Evolutionary conservation across 2,329 filamentous ascomycete genomes (phyloP).

Genomic region (Diaporthe amygdali): DNA sequence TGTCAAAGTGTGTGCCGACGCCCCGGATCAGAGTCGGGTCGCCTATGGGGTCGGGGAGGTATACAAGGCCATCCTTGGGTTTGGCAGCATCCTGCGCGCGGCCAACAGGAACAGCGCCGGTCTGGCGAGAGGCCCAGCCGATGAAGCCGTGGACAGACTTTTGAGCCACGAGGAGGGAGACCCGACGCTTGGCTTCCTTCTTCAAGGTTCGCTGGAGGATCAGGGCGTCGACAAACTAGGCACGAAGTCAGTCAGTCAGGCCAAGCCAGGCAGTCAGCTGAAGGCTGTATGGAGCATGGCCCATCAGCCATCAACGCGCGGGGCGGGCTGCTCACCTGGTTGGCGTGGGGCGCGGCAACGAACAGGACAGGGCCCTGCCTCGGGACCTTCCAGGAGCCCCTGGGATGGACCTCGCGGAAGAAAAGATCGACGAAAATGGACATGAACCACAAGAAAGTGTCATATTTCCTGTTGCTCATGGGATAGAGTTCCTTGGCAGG

Average conservation of each 20-base stretch:
- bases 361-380: constrained; percentile 89
- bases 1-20: constrained; percentile 82
- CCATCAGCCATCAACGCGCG: constrained; percentile 5
- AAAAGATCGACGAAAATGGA: constrained; percentile 92
- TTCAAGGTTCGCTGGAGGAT: constrained; percentile 91
- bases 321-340: constrained; percentile 68
- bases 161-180: constrained; percentile 91
- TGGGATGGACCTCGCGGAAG: constrained; percentile 95
- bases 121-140: constrained; percentile 81
- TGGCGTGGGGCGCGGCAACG: constrained; percentile 95
- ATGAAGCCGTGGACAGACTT: constrained; percentile 96
- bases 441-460: constrained; percentile 77
- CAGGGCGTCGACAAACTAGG: constrained; percentile 90
- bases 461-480: constrained; percentile 78
- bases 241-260: background rate
- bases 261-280: background rate
- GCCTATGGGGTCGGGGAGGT: constrained; percentile 85
- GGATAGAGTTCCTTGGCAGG: constrained; percentile 63
- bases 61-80: constrained; percentile 78
- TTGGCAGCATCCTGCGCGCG: constrained; percentile 89
- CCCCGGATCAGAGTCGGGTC: constrained; percentile 83
- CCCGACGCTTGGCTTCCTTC: constrained; percentile 84
- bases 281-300: constrained; percentile 5
- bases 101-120: constrained; percentile 91
- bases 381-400: constrained; percentile 94